A percentile compares a stretch with the other conserved stretches of the same genome.
Conservation (phyloP, 1,284 basidiomycete species). For the Singerocomus inundabilis region DNA sequence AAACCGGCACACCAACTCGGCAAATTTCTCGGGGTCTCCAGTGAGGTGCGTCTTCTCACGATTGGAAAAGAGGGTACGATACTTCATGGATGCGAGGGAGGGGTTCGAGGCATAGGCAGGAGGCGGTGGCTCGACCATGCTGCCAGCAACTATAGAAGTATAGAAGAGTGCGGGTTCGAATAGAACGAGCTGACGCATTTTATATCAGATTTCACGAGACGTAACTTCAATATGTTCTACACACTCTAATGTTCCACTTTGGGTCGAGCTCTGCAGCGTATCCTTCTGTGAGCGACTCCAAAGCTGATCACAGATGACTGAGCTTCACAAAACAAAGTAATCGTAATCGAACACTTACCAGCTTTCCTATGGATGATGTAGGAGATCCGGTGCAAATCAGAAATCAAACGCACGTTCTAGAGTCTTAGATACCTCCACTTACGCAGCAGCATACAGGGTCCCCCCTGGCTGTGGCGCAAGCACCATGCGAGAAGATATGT, state of each 20-base stretch:
- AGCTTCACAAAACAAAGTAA: background rate
- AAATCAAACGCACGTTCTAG: no score
- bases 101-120: slow-evolving; percentile 25
- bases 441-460: slow-evolving; percentile 23
- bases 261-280: slow-evolving; percentile 30
- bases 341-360: slow-evolving; percentile 10
- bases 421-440: slow-evolving; percentile 15
- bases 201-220: slow-evolving; percentile 8
- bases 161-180: slow-evolving; percentile 28
- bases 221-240: background rate
- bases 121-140: slow-evolving; percentile 12
- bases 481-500: slow-evolving; percentile 28
- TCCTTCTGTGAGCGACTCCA: slow-evolving; percentile 28
- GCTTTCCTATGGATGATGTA: slow-evolving; percentile 27
- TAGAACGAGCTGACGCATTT: slow-evolving; percentile 20
- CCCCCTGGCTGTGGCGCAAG: slow-evolving; percentile 25
- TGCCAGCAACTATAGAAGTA: slow-evolving; percentile 15
- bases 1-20: slow-evolving; percentile 19
- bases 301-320: slow-evolving; percentile 11
- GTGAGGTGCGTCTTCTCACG: slow-evolving; percentile 16
- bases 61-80: slow-evolving; percentile 20
- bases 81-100: slow-evolving; percentile 27
- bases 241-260: slow-evolving; percentile 30
- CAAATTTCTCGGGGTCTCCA: slow-evolving; percentile 30
- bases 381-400: no score